Conservation (phyloP, 2,329 filamentous ascomycete species). For the Coniella vitis region DNA sequence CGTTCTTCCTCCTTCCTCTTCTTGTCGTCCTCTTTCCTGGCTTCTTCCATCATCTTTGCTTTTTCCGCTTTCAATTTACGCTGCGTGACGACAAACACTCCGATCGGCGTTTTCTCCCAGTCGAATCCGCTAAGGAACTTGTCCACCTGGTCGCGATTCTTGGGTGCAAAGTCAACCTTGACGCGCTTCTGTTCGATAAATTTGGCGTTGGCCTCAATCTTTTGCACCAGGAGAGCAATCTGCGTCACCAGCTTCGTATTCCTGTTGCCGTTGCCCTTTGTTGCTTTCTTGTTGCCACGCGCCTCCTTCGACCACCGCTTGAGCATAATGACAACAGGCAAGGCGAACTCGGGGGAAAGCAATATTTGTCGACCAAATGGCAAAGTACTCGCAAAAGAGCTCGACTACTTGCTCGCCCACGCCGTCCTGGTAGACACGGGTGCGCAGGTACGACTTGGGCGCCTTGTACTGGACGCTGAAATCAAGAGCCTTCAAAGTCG, state of each 20-base stretch:
- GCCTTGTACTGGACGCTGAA: slow-evolving; percentile 82
- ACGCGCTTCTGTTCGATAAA: slow-evolving; percentile 81
- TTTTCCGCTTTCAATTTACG: slow-evolving; percentile 76
- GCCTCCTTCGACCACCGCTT: slow-evolving; percentile 94
- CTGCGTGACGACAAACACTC: slow-evolving; percentile 83
- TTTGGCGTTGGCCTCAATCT: slow-evolving; percentile 79
- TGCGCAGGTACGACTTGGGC: slow-evolving; percentile 82
- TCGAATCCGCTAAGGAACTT: slow-evolving; percentile 80
- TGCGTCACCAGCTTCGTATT: slow-evolving; percentile 76
- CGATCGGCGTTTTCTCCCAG: slow-evolving; percentile 84
- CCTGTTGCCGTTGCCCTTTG: slow-evolving; percentile 56
- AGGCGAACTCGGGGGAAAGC: slow-evolving; percentile 89
- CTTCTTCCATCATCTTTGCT: slow-evolving; percentile 71
- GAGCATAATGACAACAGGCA: slow-evolving; percentile 82
- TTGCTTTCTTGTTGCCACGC: slow-evolving; percentile 25
- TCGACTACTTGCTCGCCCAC: slow-evolving; percentile 87
- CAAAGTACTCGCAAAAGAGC: slow-evolving; percentile 85
- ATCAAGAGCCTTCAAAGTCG: slow-evolving; percentile 80
- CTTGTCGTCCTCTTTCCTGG: slow-evolving; percentile 63
- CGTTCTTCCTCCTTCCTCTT: slow-evolving; percentile 60
- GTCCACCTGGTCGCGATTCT: slow-evolving; percentile 77
- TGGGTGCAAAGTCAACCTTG: slow-evolving; percentile 85
- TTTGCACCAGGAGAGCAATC: slow-evolving; percentile 77
- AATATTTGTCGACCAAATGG: slow-evolving; percentile 85
- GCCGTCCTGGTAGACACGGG: slow-evolving; percentile 86